Evolutionary conservation across 176 grass and related monocot genomes (phyloP).

Genomic region (Chrysopogon serrulatus): DNA sequence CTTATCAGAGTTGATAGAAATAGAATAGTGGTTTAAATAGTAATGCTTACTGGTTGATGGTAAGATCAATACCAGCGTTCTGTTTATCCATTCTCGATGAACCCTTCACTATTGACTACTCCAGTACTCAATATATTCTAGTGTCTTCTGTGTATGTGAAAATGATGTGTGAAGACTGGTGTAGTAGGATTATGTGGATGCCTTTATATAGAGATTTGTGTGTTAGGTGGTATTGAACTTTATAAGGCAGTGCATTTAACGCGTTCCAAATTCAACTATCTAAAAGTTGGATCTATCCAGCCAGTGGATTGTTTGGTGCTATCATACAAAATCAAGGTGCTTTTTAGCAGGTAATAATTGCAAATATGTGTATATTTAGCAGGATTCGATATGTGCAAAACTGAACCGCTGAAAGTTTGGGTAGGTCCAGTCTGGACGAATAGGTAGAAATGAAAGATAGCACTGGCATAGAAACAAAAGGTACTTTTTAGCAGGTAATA

Average conservation of each 20-base stretch:
- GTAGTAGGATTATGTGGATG: background rate
- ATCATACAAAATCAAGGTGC: background rate
- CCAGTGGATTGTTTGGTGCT: background rate
- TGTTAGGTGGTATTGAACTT: background rate
- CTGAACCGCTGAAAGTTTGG: background rate
- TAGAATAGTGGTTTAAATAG: background rate
- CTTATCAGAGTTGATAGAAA: background rate
- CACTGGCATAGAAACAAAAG: background rate
- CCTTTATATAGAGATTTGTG: background rate
- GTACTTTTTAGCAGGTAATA: background rate
- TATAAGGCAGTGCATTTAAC: background rate
- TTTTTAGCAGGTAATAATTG: slow-evolving; percentile 4
- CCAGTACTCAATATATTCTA: background rate
- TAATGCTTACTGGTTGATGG: background rate
- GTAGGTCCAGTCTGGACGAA: background rate
- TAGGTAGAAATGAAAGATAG: background rate
- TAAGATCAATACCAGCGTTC: background rate
- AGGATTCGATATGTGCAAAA: background rate
- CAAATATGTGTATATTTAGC: background rate
- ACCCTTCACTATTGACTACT: background rate
- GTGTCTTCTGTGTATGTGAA: background rate
- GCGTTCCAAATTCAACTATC: background rate
- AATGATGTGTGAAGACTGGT: background rate
- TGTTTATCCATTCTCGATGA: background rate
- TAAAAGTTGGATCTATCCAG: background rate